A percentile compares a stretch with the other conserved stretches of the same genome.
Evolutionary conservation across 768 basidiomycete species (phyloP).

Genomic region (Rhizopogon vinicolor): DNA sequence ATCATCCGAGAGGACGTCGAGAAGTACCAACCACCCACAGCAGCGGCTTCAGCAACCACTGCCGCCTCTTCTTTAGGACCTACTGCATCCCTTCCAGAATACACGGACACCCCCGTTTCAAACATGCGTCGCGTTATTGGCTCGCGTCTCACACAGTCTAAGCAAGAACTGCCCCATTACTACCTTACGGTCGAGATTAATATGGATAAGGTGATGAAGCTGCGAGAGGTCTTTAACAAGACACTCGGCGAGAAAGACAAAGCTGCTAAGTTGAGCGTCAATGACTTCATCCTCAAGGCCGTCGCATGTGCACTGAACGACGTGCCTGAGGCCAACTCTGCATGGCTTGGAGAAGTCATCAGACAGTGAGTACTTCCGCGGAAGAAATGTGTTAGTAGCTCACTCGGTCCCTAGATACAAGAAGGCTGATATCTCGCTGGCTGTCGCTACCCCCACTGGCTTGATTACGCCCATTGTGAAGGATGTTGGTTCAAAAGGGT

Average conservation of each 20-base stretch:
- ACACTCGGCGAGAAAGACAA: slow-evolving; percentile 84
- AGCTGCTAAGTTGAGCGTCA: slow-evolving; percentile 89
- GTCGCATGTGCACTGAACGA: slow-evolving; percentile 86
- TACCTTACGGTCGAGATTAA: slow-evolving; percentile 92
- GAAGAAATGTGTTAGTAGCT: neutral
- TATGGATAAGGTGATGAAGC: slow-evolving; percentile 94
- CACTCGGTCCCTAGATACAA: slow-evolving; percentile 59
- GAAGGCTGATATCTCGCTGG: slow-evolving; percentile 95
- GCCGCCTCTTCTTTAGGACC: slow-evolving; percentile 40
- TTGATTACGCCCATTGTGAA: slow-evolving; percentile 97
- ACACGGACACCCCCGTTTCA: slow-evolving; percentile 84
- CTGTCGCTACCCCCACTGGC: slow-evolving; percentile 93
- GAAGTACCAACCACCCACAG: slow-evolving; percentile 63
- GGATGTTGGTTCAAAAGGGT: slow-evolving; percentile 88
- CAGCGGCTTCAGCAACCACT: slow-evolving; percentile 38
- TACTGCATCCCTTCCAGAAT: slow-evolving; percentile 60
- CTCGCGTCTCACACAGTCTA: slow-evolving; percentile 84
- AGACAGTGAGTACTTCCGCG: slow-evolving; percentile 63
- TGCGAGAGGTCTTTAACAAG: slow-evolving; percentile 95
- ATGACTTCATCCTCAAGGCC: slow-evolving; percentile 98
- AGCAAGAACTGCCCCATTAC: slow-evolving; percentile 95
- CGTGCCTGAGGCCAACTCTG: slow-evolving; percentile 96
- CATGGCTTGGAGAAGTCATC: slow-evolving; percentile 95
- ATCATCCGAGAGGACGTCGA: slow-evolving; percentile 95
- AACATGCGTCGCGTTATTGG: slow-evolving; percentile 97